Base-by-base conservation (phyloP, 2,329 filamentous ascomycete genomes). In the Aspergillus sp. region DNA sequence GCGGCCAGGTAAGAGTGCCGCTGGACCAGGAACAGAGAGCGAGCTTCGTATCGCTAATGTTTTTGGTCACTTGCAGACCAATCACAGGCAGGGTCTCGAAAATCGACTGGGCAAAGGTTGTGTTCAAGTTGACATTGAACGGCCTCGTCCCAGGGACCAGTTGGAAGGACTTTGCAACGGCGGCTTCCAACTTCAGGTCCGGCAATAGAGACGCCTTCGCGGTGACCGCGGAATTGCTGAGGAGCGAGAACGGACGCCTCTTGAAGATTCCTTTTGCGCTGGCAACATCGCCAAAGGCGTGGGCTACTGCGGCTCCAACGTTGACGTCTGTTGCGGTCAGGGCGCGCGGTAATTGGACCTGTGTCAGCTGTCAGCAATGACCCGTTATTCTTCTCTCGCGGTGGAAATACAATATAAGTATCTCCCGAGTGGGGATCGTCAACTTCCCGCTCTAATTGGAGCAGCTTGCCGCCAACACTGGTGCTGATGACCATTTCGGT, bases 1-100 rank as follows among this genome's bases (percentile, higher is more conserved):
- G 20, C 8, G 61, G 60, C 60, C 60, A 64, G 1, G 28, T 15
- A 15, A 56, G 30, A n/a, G 47, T 37, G n/a, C 61, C 61, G 37
- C 55, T 63, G 4, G 52, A 51, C 58, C 57, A 62, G 14, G 52
- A 49, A 25, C 52, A 47, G 30, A 53, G 52, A 2, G 48, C 54
- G 14, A 52, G 31, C 20, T 59, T 57, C 15, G 42, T 40, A 4
- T 43, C 13, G 1, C 55, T 52, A 8, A 64, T 39, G 32, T 47
- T 39, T 33, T 55, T 59, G 10, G 45, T 40, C 10, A 57, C 32
- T 28, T 57, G 49, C 5, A 63, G 33, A 13, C 47, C 48, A 12
- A 63, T 31, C 3, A 41, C 43, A 8, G 61, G 61, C 1, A 49
- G 51, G 3, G 33, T 39, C 24, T 48, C 39, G 4, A 40, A 36